Percentiles rank a stretch among this genome's conserved stretches.
These are phyloP conservation scores for Picea engelmannii DNA, from an alignment of 83 land plant species.

Conservation along the genomic window DNA sequence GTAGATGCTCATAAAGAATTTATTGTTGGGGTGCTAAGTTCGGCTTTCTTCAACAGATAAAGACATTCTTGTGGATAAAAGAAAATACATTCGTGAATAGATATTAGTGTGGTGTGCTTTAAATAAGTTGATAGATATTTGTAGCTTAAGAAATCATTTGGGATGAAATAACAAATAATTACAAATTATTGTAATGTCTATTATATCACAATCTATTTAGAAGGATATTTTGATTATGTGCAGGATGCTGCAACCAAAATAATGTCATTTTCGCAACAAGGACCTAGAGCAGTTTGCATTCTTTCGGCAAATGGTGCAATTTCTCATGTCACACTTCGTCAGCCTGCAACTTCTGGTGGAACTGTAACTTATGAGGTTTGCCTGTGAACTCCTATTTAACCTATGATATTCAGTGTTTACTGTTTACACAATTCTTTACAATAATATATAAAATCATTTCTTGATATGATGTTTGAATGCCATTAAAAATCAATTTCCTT, in stretches of 20 bases:
- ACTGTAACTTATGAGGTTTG: slow-evolving; percentile 78
- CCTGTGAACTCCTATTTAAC: not conserved
- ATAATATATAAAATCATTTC: not conserved
- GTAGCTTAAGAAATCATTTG: not conserved
- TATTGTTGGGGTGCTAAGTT: not conserved
- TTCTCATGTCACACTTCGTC: slow-evolving; percentile 79
- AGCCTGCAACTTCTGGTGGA: slow-evolving; percentile 71
- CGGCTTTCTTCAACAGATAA: not conserved
- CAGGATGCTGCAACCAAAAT: slow-evolving; percentile 84
- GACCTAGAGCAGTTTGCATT: slow-evolving; percentile 74
- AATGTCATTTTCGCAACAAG: slow-evolving; percentile 79
- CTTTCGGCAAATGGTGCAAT: slow-evolving; percentile 77
- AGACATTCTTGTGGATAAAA: not conserved
- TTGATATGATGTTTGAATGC: not conserved
- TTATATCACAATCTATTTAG: not conserved
- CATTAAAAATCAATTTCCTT: not conserved
- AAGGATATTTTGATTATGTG: not conserved
- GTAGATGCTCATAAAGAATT: not conserved
- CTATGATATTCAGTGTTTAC: not conserved
- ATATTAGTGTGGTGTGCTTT: no score
- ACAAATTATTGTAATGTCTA: not conserved
- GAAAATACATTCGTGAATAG: no score
- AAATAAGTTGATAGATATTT: not conserved
- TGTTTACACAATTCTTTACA: not conserved
- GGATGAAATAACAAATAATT: not conserved